Base-by-base conservation (phyloP, 352 stramenopile genomes). In the Phytophthora citrophthora region DNA sequence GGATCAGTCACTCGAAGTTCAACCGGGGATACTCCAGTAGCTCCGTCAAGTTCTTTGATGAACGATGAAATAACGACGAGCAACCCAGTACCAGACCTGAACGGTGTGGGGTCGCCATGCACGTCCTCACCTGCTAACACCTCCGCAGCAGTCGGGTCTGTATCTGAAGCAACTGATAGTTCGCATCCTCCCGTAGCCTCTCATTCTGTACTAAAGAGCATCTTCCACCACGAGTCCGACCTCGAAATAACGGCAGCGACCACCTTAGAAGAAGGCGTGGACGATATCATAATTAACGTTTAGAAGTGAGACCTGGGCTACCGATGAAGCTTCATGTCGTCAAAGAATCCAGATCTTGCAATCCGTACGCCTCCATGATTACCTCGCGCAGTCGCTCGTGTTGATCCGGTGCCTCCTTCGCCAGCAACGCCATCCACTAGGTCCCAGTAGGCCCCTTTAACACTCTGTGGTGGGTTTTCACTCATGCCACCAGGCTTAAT, bases 271-370 rank as follows among this genome's bases (percentile, higher is more conserved):
- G 49, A 23, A 52, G 41, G 57, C 1, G 31, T 51, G 11, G 53
- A 59, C 18, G 63, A 71, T 11, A 50, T 68, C 31, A 31, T 13
- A 11, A 18, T 72, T 23, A 50, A 68, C 7, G 32, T 68, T 20
- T 67, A 71, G 36, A 41, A 34, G 5, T 34, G 41, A 29, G n/a
- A 18, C 15, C 10, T 39, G n/a, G n/a, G n/a, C 49, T 71, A 89
- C 7, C 62, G 68, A 65, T 86, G 64, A 48, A 85, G 76, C 47
- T 89, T 88, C 83, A 94, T 94, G 44, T 94, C 81, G 26, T 84
- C 76, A 64, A 89, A 92, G 52, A 91, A 94, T 0, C 85, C 83
- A 16, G 64, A 64, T 7, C 73, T 72, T 6, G 83, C 85, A 16
- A 92, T 69, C 2, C 85, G 81, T 8, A 91, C 77, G 24, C 76